Evolutionary conservation across 2,329 filamentous ascomycete genomes (phyloP).

Genomic region (Colletotrichum orbiculare): DNA sequence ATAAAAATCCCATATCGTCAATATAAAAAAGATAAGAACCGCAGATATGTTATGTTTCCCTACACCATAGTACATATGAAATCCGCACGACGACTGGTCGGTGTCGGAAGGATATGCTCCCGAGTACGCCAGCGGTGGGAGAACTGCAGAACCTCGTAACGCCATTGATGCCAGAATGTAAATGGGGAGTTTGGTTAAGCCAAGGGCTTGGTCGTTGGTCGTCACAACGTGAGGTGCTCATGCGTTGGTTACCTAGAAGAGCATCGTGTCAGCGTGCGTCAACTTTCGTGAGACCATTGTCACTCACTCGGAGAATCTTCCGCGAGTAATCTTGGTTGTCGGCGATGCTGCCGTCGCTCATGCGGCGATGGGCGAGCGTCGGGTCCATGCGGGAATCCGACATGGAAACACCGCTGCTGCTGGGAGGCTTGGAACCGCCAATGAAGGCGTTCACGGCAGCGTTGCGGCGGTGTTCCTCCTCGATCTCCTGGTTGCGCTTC

Average conservation of each 20-base stretch:
- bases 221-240: constrained; percentile 52
- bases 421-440: constrained; percentile 69
- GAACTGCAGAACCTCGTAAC: constrained; percentile 43
- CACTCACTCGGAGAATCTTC: constrained; percentile 89
- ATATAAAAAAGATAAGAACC: constrained; percentile 22
- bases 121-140: constrained; percentile 32
- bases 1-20: constrained; percentile 26
- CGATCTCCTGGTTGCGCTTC: constrained; percentile 79
- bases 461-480: constrained; percentile 86
- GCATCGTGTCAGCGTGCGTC: constrained; percentile 33
- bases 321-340: constrained; percentile 98
- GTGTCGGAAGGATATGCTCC: constrained; percentile 26
- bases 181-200: constrained; percentile 44
- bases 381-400: constrained; percentile 89
- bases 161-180: constrained; percentile 56
- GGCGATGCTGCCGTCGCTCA: constrained; percentile 95
- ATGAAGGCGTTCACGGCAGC: constrained; percentile 83
- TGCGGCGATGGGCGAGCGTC: constrained; percentile 82
- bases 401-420: constrained; percentile 75
- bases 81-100: constrained; percentile 35
- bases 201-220: constrained; percentile 48
- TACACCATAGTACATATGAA: constrained; percentile 46
- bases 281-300: neutral
- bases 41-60: constrained; percentile 43
- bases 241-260: constrained; percentile 66